These are phyloP conservation scores for Triticum monococcum DNA, from an alignment of 176 grass and related monocot species.

Conservation along the genomic window DNA sequence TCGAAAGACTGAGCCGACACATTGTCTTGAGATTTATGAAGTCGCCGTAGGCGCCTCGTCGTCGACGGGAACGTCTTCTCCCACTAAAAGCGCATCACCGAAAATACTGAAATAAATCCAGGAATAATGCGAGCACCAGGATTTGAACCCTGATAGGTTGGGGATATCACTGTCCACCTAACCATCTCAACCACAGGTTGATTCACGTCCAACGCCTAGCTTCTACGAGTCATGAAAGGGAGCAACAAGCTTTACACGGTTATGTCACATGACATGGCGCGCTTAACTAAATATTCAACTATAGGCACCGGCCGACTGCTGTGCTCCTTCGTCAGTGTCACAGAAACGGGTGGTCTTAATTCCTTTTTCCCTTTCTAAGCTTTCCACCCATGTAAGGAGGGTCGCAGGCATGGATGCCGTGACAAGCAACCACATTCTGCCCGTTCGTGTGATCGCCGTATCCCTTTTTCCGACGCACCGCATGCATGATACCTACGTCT, in stretches of 20 bases:
- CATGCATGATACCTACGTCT: slow-evolving; percentile 19
- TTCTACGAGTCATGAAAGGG: too few relatives aligned
- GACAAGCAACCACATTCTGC: slow-evolving; percentile 60
- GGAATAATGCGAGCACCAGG: too few relatives aligned
- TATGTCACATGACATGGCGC: slow-evolving; percentile 30
- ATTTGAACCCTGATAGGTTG: too few relatives aligned
- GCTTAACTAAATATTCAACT: neutral
- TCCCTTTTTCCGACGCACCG: slow-evolving; percentile 28
- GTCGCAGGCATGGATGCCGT: slow-evolving; percentile 33
- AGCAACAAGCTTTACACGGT: slow-evolving; percentile 33
- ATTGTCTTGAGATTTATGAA: too few relatives aligned
- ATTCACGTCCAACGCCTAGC: too few relatives aligned
- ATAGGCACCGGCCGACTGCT: neutral
- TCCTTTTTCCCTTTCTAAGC: slow-evolving; percentile 15
- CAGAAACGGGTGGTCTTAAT: slow-evolving; percentile 42
- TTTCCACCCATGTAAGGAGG: slow-evolving; percentile 25
- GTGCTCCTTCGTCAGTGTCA: slow-evolving; percentile 31
- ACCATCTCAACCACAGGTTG: too few relatives aligned
- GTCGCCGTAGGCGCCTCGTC: too few relatives aligned
- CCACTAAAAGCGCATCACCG: too few relatives aligned
- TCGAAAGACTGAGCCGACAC: too few relatives aligned
- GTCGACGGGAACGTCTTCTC: too few relatives aligned
- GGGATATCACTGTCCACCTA: too few relatives aligned
- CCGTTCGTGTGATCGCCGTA: slow-evolving; percentile 37
- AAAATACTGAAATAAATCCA: too few relatives aligned